These are phyloP conservation scores for Arabidopsis suecica DNA, from an alignment of 345 rosid genomes.

Conservation along the genomic window DNA sequence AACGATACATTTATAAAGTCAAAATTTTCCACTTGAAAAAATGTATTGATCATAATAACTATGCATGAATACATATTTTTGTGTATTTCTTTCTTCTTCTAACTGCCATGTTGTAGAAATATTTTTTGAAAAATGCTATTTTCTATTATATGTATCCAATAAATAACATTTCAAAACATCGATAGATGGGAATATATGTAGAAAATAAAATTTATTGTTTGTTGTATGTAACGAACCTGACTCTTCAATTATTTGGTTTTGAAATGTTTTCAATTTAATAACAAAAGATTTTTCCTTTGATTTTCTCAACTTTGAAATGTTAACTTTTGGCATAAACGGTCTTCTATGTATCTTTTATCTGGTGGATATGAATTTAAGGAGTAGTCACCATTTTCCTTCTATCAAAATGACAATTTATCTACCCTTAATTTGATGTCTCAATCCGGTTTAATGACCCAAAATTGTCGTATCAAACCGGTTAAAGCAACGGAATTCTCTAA, in stretches of 20 bases:
- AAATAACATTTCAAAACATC: too few relatives aligned
- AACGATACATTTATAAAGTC: constrained; percentile 13
- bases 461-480: constrained; percentile 20
- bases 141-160: too few relatives aligned
- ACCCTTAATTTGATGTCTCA: constrained; percentile 16
- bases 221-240: not conserved
- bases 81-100: too few relatives aligned
- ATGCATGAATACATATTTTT: not conserved
- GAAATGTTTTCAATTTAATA: not conserved
- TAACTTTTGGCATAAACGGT: not conserved
- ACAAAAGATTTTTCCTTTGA: not conserved
- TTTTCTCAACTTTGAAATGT: not conserved
- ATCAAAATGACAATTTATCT: not conserved
- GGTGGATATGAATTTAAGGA: not conserved
- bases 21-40: not conserved
- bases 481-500: constrained; percentile 24
- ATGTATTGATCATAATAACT: constrained; percentile 6
- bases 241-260: not conserved
- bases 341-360: not conserved
- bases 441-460: constrained; percentile 23
- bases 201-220: not conserved
- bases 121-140: too few relatives aligned
- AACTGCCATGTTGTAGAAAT: too few relatives aligned
- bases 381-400: constrained; percentile 24
- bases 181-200: not conserved